Percentiles rank a stretch among this genome's conserved stretches.
Evolutionary conservation across 2,329 filamentous ascomycete genomes (phyloP).

Genomic region (Colletotrichum graminicola): DNA sequence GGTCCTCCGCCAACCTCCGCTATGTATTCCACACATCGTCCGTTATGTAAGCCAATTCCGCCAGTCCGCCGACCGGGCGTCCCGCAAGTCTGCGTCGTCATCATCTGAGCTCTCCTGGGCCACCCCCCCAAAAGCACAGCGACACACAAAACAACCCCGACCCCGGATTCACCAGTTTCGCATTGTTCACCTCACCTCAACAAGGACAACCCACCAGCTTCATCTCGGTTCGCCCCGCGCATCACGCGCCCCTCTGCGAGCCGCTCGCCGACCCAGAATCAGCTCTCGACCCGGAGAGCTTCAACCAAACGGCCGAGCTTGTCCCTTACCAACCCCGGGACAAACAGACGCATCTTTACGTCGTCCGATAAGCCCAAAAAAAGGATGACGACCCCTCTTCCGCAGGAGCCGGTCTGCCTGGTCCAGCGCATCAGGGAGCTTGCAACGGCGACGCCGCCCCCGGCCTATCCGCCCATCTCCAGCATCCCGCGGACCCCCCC

Average conservation of each 20-base stretch:
- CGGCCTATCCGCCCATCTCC: constrained; percentile 48
- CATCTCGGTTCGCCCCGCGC: constrained; percentile 11
- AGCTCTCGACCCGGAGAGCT: constrained; percentile 1
- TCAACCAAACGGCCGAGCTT: neutral
- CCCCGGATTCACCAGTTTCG: constrained; percentile 1
- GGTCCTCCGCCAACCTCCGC: constrained; percentile 3
- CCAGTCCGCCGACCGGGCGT: neutral
- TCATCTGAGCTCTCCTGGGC: neutral
- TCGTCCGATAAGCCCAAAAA: neutral
- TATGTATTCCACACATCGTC: neutral
- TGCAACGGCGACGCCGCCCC: neutral
- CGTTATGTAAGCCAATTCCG: constrained; percentile 9
- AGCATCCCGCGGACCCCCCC: constrained; percentile 53
- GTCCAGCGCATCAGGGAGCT: constrained; percentile 1
- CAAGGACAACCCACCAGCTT: neutral
- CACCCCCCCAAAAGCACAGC: neutral
- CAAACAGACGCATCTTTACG: neutral
- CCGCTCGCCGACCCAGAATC: constrained; percentile 9
- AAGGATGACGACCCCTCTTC: neutral
- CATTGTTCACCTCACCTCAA: neutral
- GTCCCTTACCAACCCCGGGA: neutral
- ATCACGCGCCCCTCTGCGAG: neutral
- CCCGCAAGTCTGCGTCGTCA: neutral
- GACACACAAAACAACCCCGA: neutral
- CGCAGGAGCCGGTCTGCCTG: constrained; percentile 18